phyloP scores from a whole-genome alignment of 1,284 basidiomycete genomes.

The Rhodotorula sp. region DNA sequence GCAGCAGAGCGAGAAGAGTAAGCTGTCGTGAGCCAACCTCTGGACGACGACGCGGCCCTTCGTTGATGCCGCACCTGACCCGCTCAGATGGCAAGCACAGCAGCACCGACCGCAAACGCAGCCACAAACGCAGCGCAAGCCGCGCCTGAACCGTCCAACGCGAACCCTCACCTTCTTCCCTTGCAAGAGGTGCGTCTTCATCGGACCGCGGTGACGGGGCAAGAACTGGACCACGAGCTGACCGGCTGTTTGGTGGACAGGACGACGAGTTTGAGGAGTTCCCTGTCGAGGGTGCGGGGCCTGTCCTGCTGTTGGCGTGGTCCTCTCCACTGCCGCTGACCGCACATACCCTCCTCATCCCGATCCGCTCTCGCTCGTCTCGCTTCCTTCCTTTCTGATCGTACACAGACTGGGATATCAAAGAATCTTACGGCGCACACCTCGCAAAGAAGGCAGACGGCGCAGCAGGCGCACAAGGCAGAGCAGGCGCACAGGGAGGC shows the following conservation, averaged over 20 bases:
- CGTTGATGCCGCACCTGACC: no score
- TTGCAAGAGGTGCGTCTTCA: conserved; percentile 29
- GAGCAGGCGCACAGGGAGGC: background rate
- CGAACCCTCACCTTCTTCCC: conserved; percentile 31
- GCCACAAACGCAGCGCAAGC: background rate
- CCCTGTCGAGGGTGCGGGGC: conserved; percentile 39
- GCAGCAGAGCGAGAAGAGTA: no score
- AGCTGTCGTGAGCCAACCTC: no score
- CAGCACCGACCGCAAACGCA: conserved; percentile 6
- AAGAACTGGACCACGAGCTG: background rate
- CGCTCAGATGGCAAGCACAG: conserved; percentile 13
- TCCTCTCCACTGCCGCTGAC: background rate
- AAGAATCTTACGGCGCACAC: conserved; percentile 34
- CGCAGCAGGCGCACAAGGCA: background rate
- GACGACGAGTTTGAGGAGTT: conserved; percentile 47
- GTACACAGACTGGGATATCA: conserved; percentile 36
- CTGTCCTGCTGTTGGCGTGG: no score
- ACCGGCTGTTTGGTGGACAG: conserved; percentile 2
- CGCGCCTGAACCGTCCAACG: conserved; percentile 3
- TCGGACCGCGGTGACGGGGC: background rate
- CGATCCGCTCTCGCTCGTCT: background rate
- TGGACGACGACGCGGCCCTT: no score
- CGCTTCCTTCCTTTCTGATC: background rate
- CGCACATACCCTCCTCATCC: background rate
- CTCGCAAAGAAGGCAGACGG: conserved; percentile 10